These are phyloP conservation scores for Colletotrichum phormii DNA, from an alignment of 2,329 filamentous ascomycete genomes.

Conservation along the genomic window DNA sequence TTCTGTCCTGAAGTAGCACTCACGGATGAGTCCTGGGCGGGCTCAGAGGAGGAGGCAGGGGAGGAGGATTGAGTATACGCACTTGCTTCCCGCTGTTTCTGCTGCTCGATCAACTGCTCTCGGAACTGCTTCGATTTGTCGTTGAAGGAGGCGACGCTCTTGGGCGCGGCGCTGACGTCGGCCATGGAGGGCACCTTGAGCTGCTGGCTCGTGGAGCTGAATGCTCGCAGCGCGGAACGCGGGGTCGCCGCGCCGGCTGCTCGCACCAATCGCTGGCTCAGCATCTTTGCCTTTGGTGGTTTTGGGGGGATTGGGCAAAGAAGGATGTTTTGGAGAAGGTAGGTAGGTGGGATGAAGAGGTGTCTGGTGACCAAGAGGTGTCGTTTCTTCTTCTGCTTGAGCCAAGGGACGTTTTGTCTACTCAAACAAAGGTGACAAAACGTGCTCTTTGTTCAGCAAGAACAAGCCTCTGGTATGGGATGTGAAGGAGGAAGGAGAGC, in stretches of 20 bases:
- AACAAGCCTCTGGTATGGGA: slow-evolving; percentile 31
- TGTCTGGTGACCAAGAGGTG: slow-evolving; percentile 28
- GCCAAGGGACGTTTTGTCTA: slow-evolving; percentile 6
- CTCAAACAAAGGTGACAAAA: slow-evolving; percentile 25
- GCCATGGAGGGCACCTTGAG: slow-evolving; percentile 79
- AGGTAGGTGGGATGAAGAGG: background rate
- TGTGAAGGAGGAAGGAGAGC: slow-evolving; percentile 29
- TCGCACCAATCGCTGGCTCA: slow-evolving; percentile 63
- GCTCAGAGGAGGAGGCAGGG: slow-evolving; percentile 50
- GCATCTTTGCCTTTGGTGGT: slow-evolving; percentile 53
- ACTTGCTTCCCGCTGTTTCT: slow-evolving; percentile 91
- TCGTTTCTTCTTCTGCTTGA: slow-evolving; percentile 21
- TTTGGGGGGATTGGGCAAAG: slow-evolving; percentile 10
- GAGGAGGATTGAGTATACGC: slow-evolving; percentile 55
- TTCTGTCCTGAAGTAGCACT: slow-evolving; percentile 64
- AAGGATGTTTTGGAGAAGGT: background rate
- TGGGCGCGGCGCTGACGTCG: slow-evolving; percentile 77
- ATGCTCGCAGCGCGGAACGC: slow-evolving; percentile 64
- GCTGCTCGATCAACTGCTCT: slow-evolving; percentile 79
- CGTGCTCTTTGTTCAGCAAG: slow-evolving; percentile 35
- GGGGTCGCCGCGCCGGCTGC: slow-evolving; percentile 55
- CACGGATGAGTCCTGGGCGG: slow-evolving; percentile 70
- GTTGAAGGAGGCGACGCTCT: slow-evolving; percentile 81
- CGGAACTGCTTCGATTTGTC: slow-evolving; percentile 88
- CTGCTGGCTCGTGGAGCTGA: slow-evolving; percentile 64